Conservation (phyloP, 768 basidiomycete genomes). For the Plicaturopsis crispa region DNA sequence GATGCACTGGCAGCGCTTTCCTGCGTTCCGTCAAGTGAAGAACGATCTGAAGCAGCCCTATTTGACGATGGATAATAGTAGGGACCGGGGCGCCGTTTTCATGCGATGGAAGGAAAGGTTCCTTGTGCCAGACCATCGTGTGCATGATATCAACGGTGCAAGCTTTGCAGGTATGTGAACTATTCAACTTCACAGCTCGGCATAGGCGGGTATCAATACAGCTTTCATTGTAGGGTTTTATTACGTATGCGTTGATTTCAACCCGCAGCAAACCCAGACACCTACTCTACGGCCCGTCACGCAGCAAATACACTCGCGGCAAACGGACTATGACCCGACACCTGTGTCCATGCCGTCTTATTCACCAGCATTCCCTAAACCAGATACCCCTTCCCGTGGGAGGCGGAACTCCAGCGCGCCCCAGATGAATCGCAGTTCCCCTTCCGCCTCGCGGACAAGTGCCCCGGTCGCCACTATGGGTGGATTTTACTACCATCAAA, state of each 20-base stretch:
- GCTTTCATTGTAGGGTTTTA: slow-evolving; percentile 63
- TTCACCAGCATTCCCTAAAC: slow-evolving; percentile 24
- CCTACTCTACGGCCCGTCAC: slow-evolving; percentile 23
- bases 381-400: slow-evolving; percentile 28
- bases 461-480: slow-evolving; percentile 60
- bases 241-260: slow-evolving; percentile 91
- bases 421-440: slow-evolving; percentile 35
- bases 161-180: slow-evolving; percentile 78
- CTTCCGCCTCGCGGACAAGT: slow-evolving; percentile 39
- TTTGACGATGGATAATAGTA: slow-evolving; percentile 69
- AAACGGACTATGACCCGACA: slow-evolving; percentile 17
- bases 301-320: slow-evolving; percentile 25
- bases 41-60: slow-evolving; percentile 73
- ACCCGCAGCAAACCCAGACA: slow-evolving; percentile 42
- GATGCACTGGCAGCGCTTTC: slow-evolving; percentile 92
- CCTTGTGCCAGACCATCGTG: slow-evolving; percentile 89
- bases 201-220: slow-evolving; percentile 6
- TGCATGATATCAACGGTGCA: slow-evolving; percentile 90
- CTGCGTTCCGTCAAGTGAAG: slow-evolving; percentile 78
- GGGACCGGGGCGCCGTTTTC: slow-evolving; percentile 78
- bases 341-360: slow-evolving; percentile 19
- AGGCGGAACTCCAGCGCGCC: slow-evolving; percentile 38
- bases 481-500: slow-evolving; percentile 91
- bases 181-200: slow-evolving; percentile 1
- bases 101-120: slow-evolving; percentile 98